Percentiles rank a stretch among this genome's conserved stretches.
These are phyloP conservation scores for Penicillium sp. DNA, from an alignment of 2,329 filamentous ascomycete genomes.

Conservation along the genomic window DNA sequence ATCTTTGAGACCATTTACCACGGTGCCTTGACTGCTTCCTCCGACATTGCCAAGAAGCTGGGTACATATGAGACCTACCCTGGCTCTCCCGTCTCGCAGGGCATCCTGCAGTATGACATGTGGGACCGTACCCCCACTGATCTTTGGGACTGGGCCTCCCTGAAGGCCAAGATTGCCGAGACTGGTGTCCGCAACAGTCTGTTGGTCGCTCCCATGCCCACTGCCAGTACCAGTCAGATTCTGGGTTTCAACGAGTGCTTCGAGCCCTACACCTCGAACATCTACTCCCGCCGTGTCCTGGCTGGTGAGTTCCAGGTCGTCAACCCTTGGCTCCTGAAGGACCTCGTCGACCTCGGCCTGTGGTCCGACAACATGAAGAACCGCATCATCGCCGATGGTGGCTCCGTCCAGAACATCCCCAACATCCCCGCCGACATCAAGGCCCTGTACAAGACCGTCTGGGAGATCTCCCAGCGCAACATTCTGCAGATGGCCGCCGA, in stretches of 20 bases:
- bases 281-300: slow-evolving; percentile 96
- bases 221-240: slow-evolving; percentile 95
- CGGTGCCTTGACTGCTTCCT: slow-evolving; percentile 83
- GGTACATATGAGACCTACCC: slow-evolving; percentile 88
- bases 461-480: slow-evolving; percentile 95
- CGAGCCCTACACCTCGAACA: slow-evolving; percentile 99
- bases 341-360: slow-evolving; percentile 93
- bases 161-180: slow-evolving; percentile 89
- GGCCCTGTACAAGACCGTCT: slow-evolving; percentile 97
- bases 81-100: slow-evolving; percentile 90
- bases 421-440: slow-evolving; percentile 97
- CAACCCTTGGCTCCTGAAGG: slow-evolving; percentile 97
- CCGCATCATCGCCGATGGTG: slow-evolving; percentile 95
- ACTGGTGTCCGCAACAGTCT: slow-evolving; percentile 94
- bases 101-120: slow-evolving; percentile 97
- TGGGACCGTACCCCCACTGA: slow-evolving; percentile 92
- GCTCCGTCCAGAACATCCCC: slow-evolving; percentile 93
- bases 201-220: slow-evolving; percentile 95
- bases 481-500: slow-evolving; percentile 98
- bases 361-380: slow-evolving; percentile 99
- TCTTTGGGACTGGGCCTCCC: slow-evolving; percentile 90
- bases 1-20: slow-evolving; percentile 99
- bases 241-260: slow-evolving; percentile 99
- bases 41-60: slow-evolving; percentile 76
- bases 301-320: slow-evolving; percentile 99